Base-by-base conservation (phyloP, 345 rosid species). In the Hibiscus syriacus region DNA sequence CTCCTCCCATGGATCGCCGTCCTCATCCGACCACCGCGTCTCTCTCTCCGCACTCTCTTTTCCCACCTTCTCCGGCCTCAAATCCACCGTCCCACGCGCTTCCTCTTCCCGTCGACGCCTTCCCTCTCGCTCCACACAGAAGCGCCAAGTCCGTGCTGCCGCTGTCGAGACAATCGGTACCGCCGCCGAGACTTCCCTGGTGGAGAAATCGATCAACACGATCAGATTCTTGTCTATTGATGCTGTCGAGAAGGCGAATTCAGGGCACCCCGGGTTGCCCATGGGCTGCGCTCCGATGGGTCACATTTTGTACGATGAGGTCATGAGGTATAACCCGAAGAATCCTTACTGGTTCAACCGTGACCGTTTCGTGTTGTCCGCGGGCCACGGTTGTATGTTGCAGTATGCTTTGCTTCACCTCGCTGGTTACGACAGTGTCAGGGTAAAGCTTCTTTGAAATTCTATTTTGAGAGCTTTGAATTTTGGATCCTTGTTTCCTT, bases 251-350 rank as follows among this genome's bases (percentile, higher is more conserved):
- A 93, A 90, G 82, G 98, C 97, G 0, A 93, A 93, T 72, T 93
- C 97, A 6, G 98, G 97, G 1, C 97, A 93, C 71, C 98, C 98
- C 0, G 98, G 98, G 29, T 80, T 93, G 62, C 98, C 98, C n/a
- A 90, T 93, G 98, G 98, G 98, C 0, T 93, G 96, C 74, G 97
- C 98, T 57, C 98, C 98, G 29, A 72, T 90, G 86, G 91, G 92
- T 29, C 98, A 93, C 74, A 79, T 93, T 3, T 77, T 93, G 76
- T 93, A 83, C 76, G 98, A 93, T 62, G 98, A 95, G 63, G 69
- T 90, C 32, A 90, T 90, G 98, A 87, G 81, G 73, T 93, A 85
- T 48, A 93, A 93, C 78, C 98, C 97, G 2, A 90, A 90, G 82
- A 93, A 90, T 23, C 98, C 98, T 3, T 87, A 90, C 71, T 93